A percentile compares a stretch with the other conserved stretches of the same genome.
Conservation (phyloP, 2,329 filamentous ascomycete species). For the Alternaria triticimaculans region DNA sequence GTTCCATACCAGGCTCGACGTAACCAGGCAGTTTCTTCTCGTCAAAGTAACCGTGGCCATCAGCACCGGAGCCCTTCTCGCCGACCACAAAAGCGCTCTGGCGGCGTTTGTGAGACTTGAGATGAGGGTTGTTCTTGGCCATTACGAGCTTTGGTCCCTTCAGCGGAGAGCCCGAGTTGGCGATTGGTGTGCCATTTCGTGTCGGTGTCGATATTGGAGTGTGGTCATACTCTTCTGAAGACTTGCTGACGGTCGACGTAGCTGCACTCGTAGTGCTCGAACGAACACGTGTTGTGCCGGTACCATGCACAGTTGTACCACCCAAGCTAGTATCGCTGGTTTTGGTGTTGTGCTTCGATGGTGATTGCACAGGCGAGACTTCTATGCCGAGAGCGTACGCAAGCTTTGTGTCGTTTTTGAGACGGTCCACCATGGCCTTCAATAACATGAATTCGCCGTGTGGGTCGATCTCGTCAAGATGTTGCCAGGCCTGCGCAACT, state of each 20-base stretch:
- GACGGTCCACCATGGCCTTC: constrained; percentile 74
- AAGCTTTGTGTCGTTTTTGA: constrained; percentile 74
- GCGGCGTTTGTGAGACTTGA: constrained; percentile 73
- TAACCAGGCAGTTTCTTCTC: constrained; percentile 65
- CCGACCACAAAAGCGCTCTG: constrained; percentile 49
- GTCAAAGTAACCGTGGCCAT: constrained; percentile 39
- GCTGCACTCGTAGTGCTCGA: constrained; percentile 35
- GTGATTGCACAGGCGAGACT: constrained; percentile 35
- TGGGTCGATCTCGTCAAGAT: constrained; percentile 84
- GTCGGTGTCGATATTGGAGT: constrained; percentile 29
- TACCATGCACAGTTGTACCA: constrained; percentile 45
- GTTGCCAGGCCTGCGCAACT: constrained; percentile 83
- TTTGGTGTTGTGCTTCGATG: constrained; percentile 40
- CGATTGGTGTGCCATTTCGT: constrained; percentile 34
- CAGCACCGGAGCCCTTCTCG: constrained; percentile 54
- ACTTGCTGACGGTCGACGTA: constrained; percentile 23
- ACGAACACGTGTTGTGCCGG: constrained; percentile 41
- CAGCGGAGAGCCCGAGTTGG: constrained; percentile 52
- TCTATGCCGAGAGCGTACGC: constrained; percentile 52
- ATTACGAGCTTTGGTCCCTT: constrained; percentile 72
- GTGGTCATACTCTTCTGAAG: constrained; percentile 27
- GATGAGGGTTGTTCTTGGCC: constrained; percentile 82
- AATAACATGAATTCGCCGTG: constrained; percentile 89
- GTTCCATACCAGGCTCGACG: constrained; percentile 80
- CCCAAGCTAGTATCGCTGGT: constrained; percentile 41